phyloP scores from a whole-genome alignment of 1,284 basidiomycete species.

The Papiliotrema laurentii region DNA sequence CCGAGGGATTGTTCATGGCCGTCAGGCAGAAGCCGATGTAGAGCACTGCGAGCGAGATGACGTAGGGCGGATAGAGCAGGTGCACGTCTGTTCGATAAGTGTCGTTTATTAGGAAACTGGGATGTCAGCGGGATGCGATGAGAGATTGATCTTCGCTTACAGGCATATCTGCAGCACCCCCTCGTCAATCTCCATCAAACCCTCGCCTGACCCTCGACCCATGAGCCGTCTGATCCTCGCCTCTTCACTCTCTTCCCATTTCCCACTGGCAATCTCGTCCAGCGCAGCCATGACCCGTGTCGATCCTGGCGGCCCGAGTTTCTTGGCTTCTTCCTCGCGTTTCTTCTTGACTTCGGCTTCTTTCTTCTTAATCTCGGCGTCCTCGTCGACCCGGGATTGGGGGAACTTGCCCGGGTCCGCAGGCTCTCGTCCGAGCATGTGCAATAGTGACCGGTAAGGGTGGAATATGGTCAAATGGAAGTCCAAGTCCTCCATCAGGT shows the following conservation, averaged over 20 bases:
- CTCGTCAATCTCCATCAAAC: slow-evolving; percentile 50
- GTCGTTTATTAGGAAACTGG: slow-evolving; percentile 93
- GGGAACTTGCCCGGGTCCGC: slow-evolving; percentile 42
- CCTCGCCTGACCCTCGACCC: slow-evolving; percentile 44
- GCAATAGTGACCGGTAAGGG: slow-evolving; percentile 80
- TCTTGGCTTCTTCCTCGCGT: slow-evolving; percentile 26
- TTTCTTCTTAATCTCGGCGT: slow-evolving; percentile 32
- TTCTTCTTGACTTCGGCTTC: slow-evolving; percentile 27
- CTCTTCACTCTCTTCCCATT: slow-evolving; percentile 30
- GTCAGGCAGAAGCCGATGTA: slow-evolving; percentile 66
- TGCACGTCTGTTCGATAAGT: slow-evolving; percentile 87
- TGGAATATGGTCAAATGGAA: slow-evolving; percentile 92
- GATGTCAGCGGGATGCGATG: background rate
- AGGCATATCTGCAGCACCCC: slow-evolving; percentile 50
- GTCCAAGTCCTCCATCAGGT: slow-evolving; percentile 91
- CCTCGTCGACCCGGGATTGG: slow-evolving; percentile 35
- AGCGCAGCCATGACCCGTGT: background rate
- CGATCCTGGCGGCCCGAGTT: slow-evolving; percentile 3
- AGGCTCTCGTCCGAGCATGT: slow-evolving; percentile 59
- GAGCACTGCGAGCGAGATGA: slow-evolving; percentile 85
- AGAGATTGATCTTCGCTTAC: slow-evolving; percentile 42
- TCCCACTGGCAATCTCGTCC: slow-evolving; percentile 9
- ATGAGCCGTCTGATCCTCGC: slow-evolving; percentile 37
- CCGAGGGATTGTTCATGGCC: slow-evolving; percentile 28
- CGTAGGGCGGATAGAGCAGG: slow-evolving; percentile 85